Evolutionary conservation across 805 yeast genomes (phyloP).

Genomic region (Cyberlindnera saturnus): DNA sequence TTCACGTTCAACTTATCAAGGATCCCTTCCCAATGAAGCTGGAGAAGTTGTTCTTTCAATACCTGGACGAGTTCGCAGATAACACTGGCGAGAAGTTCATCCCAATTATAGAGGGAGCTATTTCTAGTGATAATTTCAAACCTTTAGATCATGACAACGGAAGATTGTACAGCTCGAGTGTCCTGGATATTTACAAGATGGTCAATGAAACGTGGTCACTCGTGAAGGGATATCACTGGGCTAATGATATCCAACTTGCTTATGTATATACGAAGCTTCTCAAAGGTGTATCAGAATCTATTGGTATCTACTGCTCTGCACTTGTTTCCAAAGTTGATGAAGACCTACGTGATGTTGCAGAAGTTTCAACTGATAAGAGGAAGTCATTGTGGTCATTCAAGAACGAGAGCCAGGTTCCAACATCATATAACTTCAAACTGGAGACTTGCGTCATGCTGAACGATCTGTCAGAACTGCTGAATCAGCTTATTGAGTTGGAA

Average conservation of each 20-base stretch:
- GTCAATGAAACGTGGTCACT: conserved; percentile 51
- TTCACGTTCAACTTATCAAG: conserved; percentile 40
- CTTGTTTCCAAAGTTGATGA: conserved; percentile 30
- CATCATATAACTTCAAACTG: conserved; percentile 52
- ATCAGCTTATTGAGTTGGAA: conserved; percentile 47
- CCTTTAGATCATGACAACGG: conserved; percentile 41
- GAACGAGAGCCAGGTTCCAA: conserved; percentile 32
- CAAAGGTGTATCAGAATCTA: conserved; percentile 56
- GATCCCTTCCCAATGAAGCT: conserved; percentile 43
- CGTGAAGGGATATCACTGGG: conserved; percentile 62
- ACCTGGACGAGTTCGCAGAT: conserved; percentile 34
- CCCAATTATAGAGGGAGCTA: conserved; percentile 46
- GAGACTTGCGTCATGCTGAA: conserved; percentile 74
- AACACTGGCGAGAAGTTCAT: conserved; percentile 39
- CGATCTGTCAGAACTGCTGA: conserved; percentile 49
- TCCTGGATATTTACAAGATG: conserved; percentile 59
- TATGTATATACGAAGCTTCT: conserved; percentile 53
- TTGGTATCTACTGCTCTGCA: conserved; percentile 43
- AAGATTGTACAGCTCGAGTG: conserved; percentile 50
- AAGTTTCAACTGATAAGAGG: conserved; percentile 21
- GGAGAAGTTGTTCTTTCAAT: conserved; percentile 51
- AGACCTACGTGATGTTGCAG: conserved; percentile 31
- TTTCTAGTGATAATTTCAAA: conserved; percentile 51
- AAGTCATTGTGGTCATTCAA: conserved; percentile 37
- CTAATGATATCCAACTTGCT: conserved; percentile 55